These are phyloP conservation scores for Tetrastigma voinierianum DNA, from an alignment of 164 flowering plant genomes.

Conservation along the genomic window DNA sequence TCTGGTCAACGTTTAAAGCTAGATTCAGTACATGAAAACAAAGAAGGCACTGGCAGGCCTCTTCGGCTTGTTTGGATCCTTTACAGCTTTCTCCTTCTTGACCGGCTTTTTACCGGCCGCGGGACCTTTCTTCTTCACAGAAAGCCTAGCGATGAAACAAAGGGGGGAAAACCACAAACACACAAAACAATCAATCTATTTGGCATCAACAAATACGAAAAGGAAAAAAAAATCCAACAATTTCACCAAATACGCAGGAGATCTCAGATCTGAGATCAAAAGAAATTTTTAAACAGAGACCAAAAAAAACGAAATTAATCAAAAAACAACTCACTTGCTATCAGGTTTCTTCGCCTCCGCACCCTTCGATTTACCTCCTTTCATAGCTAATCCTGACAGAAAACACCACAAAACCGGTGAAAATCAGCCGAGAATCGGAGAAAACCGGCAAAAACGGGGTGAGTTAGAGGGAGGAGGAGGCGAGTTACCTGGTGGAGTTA, in stretches of 20 bases:
- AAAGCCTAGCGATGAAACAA: conserved; percentile 30
- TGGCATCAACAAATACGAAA: background rate
- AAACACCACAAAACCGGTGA: conserved; percentile 12
- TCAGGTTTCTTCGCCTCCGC: conserved; percentile 26
- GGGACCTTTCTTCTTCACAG: conserved; percentile 47
- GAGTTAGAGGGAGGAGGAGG: background rate
- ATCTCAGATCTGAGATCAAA: conserved; percentile 12
- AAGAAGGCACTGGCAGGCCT: conserved; percentile 70
- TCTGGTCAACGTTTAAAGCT: background rate
- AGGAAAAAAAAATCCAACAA: background rate
- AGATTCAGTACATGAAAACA: conserved; percentile 48
- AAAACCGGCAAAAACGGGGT: background rate
- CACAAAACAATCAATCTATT: background rate
- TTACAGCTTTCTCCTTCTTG: conserved; percentile 51
- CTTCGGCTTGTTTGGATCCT: conserved; percentile 90
- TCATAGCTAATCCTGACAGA: conserved; percentile 41
- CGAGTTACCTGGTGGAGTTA: conserved; percentile 24
- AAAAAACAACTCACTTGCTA: conserved; percentile 35
- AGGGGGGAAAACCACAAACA: background rate
- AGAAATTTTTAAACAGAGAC: background rate
- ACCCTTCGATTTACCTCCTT: conserved; percentile 42
- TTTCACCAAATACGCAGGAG: background rate
- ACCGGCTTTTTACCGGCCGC: conserved; percentile 33
- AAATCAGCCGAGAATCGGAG: conserved; percentile 12
- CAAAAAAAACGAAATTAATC: background rate